Base-by-base conservation (phyloP, 352 stramenopile species). In the Peronospora tabacina region DNA sequence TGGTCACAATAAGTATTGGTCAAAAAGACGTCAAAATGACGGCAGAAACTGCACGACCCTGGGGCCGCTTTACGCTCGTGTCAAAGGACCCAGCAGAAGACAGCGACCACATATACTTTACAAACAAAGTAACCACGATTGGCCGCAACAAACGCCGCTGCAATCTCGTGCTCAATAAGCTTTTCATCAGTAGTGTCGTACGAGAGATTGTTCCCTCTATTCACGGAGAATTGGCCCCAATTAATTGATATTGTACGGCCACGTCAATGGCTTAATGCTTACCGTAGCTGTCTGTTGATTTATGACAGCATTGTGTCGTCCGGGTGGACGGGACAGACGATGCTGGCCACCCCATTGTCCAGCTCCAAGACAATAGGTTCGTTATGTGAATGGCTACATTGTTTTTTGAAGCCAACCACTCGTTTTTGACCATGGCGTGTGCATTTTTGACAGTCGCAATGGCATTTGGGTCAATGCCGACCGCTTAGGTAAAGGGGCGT, bases 401-500 rank as follows among this genome's bases (percentile, higher is more conserved):
- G n/a, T n/a, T n/a, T n/a, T n/a, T n/a, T n/a, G n/a, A n/a, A n/a
- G n/a, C n/a, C n/a, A n/a, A n/a, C 3, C 3, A 19, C 5, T 7
- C 20, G 22, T 26, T 26, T 7, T 6, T 3, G 22, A 26, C 22
- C 5, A 5, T 26, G 22, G 22, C 1, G 3, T 26, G n/a, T n/a
- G n/a, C 22, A 5, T 26, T 22, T 19, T 17, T 39, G 50, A 15
- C 52, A 87, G 74, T 44, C 75, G 70, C 43, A 87, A 87, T 40
- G 72, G 72, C 38, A 73, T 90, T 20, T 90, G 68, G 46, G 66
- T 88, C 39, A 88, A 90, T 55, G 72, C 72, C 24, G 66, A 72
- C 47, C 62, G 47, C 20, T 44, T 88, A 9, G 74, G 75, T 35
- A 79, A 75, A 53, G 54, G 49, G 5, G 57, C 63, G 5, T 64